Base-by-base conservation (phyloP, 1,284 basidiomycete genomes). In the Crocinoboletus sp. region DNA sequence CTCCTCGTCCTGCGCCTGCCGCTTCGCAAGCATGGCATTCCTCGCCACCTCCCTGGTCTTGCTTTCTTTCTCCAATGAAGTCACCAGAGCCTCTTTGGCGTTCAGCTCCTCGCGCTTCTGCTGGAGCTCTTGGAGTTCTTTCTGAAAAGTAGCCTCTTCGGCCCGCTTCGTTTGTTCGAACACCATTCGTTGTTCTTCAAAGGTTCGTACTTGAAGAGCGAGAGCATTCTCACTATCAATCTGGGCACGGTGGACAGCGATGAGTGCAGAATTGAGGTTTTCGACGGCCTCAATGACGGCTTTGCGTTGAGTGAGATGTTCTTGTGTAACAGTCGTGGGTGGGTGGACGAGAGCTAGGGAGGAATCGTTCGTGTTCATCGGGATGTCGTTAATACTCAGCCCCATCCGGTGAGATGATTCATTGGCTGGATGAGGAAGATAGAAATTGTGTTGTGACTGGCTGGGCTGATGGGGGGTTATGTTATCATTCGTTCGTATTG, bases 1-100 rank as follows among this genome's bases (percentile, higher is more conserved):
- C 25, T 62, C 61, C 23, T 64, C 55, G 33, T 64, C 60, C 28
- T 52, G 52, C 6, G 44, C 54, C 19, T 56, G 63, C 20, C 63
- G 56, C 17, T 53, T 51, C 12, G 48, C 48, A 12, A 52, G 30
- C 13, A 50, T 27, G 12, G 24, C 40, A 29, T 37, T 55, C 33
- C 51, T 58, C 8, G 46, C 55, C 13, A 60, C 60, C 17, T 65
- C 64, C 39, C 52, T 64, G 1, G 52, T 45, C 41, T 37, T 58
- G 22, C 25, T 46, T 33, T 62, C 64, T 43, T 48, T 51, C 35
- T 65, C 62, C 24, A 49, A 38, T 17, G 47, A 56, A 23, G 29
- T 31, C 23, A 66, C 34, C 16, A 29, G 33, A 4, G 37, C 41
- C 22, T 54, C 63, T 43, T 38, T 66, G 2, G 41, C 46, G 6